These are phyloP conservation scores for Strobilomyces echinocephalus DNA, from an alignment of 768 basidiomycete species.

Conservation along the genomic window DNA sequence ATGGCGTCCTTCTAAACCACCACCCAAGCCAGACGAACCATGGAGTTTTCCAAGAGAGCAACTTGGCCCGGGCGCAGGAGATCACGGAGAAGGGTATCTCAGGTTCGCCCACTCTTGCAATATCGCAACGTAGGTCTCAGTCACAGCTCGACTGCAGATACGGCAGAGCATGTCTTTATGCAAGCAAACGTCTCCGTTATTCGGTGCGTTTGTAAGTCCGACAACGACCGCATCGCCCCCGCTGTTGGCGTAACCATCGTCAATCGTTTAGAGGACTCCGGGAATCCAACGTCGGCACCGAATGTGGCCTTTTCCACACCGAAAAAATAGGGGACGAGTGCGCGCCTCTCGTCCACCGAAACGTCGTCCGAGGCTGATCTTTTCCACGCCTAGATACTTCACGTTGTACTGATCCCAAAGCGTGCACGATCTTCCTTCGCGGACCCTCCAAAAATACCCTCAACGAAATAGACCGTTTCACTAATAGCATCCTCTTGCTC, in stretches of 20 bases:
- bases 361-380: neutral
- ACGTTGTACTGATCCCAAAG: too few relatives aligned
- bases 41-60: conserved; percentile 91
- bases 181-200: conserved; percentile 86
- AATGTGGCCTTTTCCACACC: conserved; percentile 93
- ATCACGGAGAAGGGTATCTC: conserved; percentile 98
- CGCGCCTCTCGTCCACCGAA: conserved; percentile 9
- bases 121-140: neutral
- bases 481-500: too few relatives aligned
- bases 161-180: conserved; percentile 85
- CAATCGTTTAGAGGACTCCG: conserved; percentile 93
- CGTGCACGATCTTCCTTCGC: conserved; percentile 46
- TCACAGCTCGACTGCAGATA: too few relatives aligned
- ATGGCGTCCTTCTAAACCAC: conserved; percentile 95
- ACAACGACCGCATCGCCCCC: conserved; percentile 97
- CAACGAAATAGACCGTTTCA: conserved; percentile 85
- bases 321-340: conserved; percentile 97
- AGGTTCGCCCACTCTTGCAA: conserved; percentile 44
- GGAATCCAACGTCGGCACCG: conserved; percentile 85
- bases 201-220: conserved; percentile 96
- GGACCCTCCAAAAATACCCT: conserved; percentile 98
- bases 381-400: neutral
- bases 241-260: conserved; percentile 96
- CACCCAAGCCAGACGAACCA: conserved; percentile 94
- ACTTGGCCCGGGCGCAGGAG: conserved; percentile 88